These are phyloP conservation scores for Melampsora abietis-canadensis DNA, from an alignment of 1,284 basidiomycete genomes.

Conservation along the genomic window DNA sequence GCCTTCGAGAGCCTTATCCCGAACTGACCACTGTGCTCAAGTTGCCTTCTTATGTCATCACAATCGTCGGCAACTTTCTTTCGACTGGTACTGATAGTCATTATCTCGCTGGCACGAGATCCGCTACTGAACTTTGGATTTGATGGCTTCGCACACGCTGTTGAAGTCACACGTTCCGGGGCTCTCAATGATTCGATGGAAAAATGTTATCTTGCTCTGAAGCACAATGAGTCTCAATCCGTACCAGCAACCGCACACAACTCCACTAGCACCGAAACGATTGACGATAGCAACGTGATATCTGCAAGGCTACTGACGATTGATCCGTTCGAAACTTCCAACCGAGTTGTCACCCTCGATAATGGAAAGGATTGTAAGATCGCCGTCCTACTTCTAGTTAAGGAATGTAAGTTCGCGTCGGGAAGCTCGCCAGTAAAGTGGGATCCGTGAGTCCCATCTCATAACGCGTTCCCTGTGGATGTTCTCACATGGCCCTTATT, in stretches of 20 bases:
- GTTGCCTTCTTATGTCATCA: no score
- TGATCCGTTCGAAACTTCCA: background rate
- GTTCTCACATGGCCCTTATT: no score
- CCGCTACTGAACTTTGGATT: no score
- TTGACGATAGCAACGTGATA: slow-evolving; percentile 1
- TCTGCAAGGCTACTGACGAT: background rate
- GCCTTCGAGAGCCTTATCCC: no score
- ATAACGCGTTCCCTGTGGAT: no score
- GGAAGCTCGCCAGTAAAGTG: background rate
- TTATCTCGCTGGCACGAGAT: no score
- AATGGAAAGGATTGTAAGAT: slow-evolving; percentile 11
- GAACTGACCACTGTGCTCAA: no score
- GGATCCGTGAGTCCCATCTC: background rate
- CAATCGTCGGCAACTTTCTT: no score
- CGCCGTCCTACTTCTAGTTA: background rate
- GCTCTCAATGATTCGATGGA: background rate
- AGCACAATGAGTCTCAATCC: slow-evolving; percentile 4
- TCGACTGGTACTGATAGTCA: no score
- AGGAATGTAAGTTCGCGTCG: slow-evolving; percentile 3
- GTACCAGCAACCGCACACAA: background rate
- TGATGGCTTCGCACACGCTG: no score
- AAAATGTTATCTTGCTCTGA: slow-evolving; percentile 8
- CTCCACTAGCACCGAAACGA: background rate
- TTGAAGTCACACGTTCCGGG: no score
- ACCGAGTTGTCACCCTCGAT: slow-evolving; percentile 6